Conservation (phyloP, 176 grass and related monocot genomes). For the Otatea glauca region DNA sequence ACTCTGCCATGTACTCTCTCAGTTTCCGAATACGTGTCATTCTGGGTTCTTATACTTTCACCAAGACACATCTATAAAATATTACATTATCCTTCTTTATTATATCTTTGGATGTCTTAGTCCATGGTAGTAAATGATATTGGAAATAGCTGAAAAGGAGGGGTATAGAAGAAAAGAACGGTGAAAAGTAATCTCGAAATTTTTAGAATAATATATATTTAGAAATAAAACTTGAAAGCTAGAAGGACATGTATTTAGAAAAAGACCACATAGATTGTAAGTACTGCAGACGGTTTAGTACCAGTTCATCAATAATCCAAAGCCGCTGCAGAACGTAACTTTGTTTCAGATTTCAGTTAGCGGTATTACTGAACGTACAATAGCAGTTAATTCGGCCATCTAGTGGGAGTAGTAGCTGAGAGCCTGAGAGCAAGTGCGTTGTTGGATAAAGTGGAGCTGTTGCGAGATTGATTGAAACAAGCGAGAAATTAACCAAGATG, state of each 20-base stretch:
- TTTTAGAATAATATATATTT: no score
- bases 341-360: not conserved
- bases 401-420: not conserved
- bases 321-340: not conserved
- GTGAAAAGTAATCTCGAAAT: no score
- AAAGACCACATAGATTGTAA: not conserved
- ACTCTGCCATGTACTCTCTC: not conserved
- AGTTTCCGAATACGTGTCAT: no score
- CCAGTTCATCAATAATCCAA: not conserved
- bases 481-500: not conserved
- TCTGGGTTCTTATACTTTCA: no score
- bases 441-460: constrained; percentile 8
- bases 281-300: not conserved
- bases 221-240: no score
- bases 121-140: no score
- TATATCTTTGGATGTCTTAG: no score
- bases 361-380: not conserved
- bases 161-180: no score
- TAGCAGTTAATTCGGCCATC: not conserved
- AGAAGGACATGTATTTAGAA: no score
- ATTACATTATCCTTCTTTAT: no score
- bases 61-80: no score
- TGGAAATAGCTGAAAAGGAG: no score
- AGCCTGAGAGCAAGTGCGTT: not conserved
- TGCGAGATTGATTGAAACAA: not conserved